These are phyloP conservation scores for Citrus inodora DNA, from an alignment of 345 rosid species.

Conservation along the genomic window DNA sequence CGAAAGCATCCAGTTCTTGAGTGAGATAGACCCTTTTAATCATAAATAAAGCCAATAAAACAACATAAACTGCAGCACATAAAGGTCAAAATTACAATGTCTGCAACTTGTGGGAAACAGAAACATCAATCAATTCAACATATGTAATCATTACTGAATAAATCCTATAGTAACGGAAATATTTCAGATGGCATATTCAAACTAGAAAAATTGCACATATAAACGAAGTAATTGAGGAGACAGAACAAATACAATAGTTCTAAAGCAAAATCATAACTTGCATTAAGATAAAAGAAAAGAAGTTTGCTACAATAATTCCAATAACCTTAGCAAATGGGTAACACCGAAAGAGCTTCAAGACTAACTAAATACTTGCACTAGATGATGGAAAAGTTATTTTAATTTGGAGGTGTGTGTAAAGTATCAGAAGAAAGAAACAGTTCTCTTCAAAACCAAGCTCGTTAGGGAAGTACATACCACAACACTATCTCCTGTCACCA, in stretches of 20 bases:
- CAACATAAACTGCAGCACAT: background rate
- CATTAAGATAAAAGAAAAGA: background rate
- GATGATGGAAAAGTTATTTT: background rate
- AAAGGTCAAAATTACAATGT: background rate
- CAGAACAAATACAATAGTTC: background rate
- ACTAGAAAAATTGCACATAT: background rate
- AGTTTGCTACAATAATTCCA: background rate
- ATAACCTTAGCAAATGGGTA: background rate
- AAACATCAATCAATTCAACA: background rate
- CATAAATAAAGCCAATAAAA: background rate
- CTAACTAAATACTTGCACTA: background rate
- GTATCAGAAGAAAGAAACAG: background rate
- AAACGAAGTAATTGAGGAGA: background rate
- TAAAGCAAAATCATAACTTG: background rate
- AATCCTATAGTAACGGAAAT: background rate
- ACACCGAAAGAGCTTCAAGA: background rate
- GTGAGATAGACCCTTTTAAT: background rate
- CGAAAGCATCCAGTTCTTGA: background rate
- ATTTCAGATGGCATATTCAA: background rate
- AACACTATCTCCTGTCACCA: background rate
- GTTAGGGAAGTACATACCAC: background rate
- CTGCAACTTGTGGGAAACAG: background rate
- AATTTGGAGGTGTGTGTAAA: background rate
- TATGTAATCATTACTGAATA: background rate
- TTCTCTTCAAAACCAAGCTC: background rate